phyloP scores from a whole-genome alignment of 2,329 filamentous ascomycete species.

The Tolypocladium sp. region DNA sequence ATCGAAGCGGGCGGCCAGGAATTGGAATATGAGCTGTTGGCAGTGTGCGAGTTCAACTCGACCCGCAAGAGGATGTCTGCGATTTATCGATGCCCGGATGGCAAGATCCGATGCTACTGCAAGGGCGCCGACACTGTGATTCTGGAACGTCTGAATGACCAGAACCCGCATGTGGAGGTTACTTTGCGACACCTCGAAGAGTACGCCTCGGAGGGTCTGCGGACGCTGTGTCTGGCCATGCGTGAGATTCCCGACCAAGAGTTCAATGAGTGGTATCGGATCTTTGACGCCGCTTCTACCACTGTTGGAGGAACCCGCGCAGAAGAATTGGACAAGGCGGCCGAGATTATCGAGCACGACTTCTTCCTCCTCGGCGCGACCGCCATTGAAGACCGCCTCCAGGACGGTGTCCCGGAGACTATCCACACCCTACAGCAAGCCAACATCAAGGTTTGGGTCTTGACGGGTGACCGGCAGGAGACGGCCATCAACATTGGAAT shows the following conservation, averaged over 20 bases:
- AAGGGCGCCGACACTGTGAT: conserved; percentile 98
- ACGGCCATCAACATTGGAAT: conserved; percentile 99
- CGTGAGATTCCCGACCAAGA: conserved; percentile 86
- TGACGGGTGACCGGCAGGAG: conserved; percentile 95
- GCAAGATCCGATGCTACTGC: conserved; percentile 86
- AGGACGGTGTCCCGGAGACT: conserved; percentile 95
- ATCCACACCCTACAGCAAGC: conserved; percentile 95
- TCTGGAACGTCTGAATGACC: conserved; percentile 72
- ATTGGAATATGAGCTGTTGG: conserved; percentile 79
- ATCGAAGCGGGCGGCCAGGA: conserved; percentile 67
- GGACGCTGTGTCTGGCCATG: conserved; percentile 91
- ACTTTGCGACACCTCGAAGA: conserved; percentile 95
- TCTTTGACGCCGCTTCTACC: conserved; percentile 81
- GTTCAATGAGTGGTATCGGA: conserved; percentile 74
- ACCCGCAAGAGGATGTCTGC: conserved; percentile 91
- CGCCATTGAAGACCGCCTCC: conserved; percentile 91
- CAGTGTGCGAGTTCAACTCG: conserved; percentile 99
- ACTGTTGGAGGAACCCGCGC: conserved; percentile 88
- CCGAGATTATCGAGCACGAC: conserved; percentile 89
- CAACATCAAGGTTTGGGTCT: conserved; percentile 96
- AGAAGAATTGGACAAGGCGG: conserved; percentile 93
- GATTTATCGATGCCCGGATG: conserved; percentile 92
- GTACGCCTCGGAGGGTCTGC: conserved; percentile 90
- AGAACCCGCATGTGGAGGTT: conserved; percentile 81
- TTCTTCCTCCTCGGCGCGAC: conserved; percentile 89